These are phyloP conservation scores for Patellifolia procumbens DNA, from an alignment of 179 eudicot species.

Conservation along the genomic window DNA sequence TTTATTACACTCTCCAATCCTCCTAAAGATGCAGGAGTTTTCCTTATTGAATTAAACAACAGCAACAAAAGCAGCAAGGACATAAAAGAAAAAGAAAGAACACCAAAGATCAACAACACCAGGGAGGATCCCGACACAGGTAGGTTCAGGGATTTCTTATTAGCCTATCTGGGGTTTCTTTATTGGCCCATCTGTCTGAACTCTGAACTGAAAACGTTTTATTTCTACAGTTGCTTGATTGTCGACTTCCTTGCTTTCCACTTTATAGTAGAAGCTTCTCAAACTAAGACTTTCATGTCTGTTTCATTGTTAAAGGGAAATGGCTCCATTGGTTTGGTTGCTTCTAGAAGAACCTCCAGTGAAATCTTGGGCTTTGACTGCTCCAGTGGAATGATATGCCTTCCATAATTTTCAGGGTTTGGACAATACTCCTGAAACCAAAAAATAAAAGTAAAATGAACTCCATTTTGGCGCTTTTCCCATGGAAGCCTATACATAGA, in stretches of 20 bases:
- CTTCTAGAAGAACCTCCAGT: slow-evolving; percentile 59
- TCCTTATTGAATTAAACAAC: slow-evolving; percentile 5
- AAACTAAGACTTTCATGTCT: slow-evolving; percentile 63
- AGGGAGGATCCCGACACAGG: slow-evolving; percentile 11
- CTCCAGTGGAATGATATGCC: slow-evolving; percentile 43
- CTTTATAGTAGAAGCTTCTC: slow-evolving; percentile 12
- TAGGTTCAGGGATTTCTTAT: slow-evolving; percentile 10
- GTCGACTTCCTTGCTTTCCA: slow-evolving; percentile 18
- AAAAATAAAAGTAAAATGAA: neutral
- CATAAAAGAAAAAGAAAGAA: neutral
- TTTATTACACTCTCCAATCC: neutral
- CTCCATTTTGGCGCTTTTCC: neutral
- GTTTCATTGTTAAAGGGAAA: slow-evolving; percentile 67
- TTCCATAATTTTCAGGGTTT: slow-evolving; percentile 48
- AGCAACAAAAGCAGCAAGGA: neutral
- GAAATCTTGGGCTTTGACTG: slow-evolving; percentile 66
- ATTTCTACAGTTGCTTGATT: slow-evolving; percentile 3
- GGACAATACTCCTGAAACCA: slow-evolving; percentile 54
- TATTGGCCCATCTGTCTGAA: neutral
- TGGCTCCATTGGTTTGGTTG: slow-evolving; percentile 62
- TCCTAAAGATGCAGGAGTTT: neutral
- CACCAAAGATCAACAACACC: neutral
- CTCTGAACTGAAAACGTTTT: neutral
- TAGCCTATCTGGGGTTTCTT: neutral
- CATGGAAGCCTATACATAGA: neutral